These are phyloP conservation scores for Fusarium citri DNA, from an alignment of 2,329 filamentous ascomycete genomes.

Conservation along the genomic window DNA sequence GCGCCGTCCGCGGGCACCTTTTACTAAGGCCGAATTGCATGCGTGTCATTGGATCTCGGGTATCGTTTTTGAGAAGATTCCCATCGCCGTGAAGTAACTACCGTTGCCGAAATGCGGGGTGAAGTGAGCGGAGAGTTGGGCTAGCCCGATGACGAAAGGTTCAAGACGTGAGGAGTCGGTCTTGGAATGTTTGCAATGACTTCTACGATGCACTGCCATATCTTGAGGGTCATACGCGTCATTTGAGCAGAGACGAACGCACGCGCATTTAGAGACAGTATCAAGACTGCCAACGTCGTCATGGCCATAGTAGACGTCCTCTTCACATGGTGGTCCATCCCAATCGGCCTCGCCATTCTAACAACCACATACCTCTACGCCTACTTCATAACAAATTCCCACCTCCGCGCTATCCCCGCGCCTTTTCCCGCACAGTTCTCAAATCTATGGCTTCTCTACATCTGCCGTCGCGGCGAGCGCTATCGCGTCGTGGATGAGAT, in stretches of 20 bases:
- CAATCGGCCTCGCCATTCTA: conserved; percentile 60
- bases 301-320: conserved; percentile 49
- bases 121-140: too few species aligned
- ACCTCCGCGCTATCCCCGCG: conserved; percentile 67
- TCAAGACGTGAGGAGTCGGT: not conserved
- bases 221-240: not conserved
- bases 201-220: not conserved
- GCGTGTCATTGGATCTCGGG: conserved; percentile 6
- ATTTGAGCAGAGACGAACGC: too few species aligned
- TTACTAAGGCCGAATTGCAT: not conserved
- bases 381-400: conserved; percentile 66
- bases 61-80: not conserved
- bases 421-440: conserved; percentile 75
- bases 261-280: too few species aligned
- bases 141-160: not conserved
- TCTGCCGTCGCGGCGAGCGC: conserved; percentile 72
- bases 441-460: conserved; percentile 82
- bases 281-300: too few species aligned
- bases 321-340: conserved; percentile 61
- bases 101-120: conserved; percentile 31
- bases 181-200: not conserved
- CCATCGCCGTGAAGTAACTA: not conserved
- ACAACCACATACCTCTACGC: conserved; percentile 68
- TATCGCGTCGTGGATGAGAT: conserved; percentile 74
- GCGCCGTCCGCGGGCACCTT: not conserved